phyloP scores from a whole-genome alignment of 148 eudicot species.

The Drosera capensis region DNA sequence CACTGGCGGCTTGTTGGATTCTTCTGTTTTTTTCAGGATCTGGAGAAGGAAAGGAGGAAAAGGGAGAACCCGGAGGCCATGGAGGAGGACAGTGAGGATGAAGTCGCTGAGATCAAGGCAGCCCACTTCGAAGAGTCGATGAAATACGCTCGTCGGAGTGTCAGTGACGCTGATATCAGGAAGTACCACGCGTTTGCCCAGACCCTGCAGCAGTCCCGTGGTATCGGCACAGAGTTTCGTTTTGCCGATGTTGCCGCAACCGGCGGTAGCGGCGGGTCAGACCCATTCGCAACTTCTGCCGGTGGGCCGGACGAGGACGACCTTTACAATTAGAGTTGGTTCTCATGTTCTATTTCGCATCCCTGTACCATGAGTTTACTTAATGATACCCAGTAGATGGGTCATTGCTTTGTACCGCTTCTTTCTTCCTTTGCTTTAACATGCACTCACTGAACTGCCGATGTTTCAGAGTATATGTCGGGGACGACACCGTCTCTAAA shows the following conservation, averaged over 20 bases:
- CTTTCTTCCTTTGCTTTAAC: too few relatives aligned
- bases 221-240: slow-evolving; percentile 67
- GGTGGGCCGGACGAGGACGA: slow-evolving; percentile 82
- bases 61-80: slow-evolving; percentile 73
- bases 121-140: slow-evolving; percentile 83
- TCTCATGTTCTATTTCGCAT: too few relatives aligned
- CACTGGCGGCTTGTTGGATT: too few relatives aligned
- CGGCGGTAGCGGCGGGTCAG: slow-evolving; percentile 23
- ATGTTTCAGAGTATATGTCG: too few relatives aligned
- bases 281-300: slow-evolving; percentile 56
- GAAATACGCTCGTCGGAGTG: slow-evolving; percentile 87
- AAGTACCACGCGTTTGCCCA: slow-evolving; percentile 87
- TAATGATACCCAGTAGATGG: too few relatives aligned
- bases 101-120: slow-evolving; percentile 71
- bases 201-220: slow-evolving; percentile 80
- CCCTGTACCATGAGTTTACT: too few relatives aligned
- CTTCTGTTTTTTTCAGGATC: slow-evolving; percentile 33
- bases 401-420: too few relatives aligned
- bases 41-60: slow-evolving; percentile 62
- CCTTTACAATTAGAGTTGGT: slow-evolving; percentile 31
- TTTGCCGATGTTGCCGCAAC: slow-evolving; percentile 26
- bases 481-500: too few relatives aligned
- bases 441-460: too few relatives aligned
- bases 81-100: slow-evolving; percentile 87
- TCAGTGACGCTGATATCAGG: slow-evolving; percentile 87